Base-by-base conservation (phyloP, 192 early-diverging fungal species). In the Ramicandelaber brevisporus region DNA sequence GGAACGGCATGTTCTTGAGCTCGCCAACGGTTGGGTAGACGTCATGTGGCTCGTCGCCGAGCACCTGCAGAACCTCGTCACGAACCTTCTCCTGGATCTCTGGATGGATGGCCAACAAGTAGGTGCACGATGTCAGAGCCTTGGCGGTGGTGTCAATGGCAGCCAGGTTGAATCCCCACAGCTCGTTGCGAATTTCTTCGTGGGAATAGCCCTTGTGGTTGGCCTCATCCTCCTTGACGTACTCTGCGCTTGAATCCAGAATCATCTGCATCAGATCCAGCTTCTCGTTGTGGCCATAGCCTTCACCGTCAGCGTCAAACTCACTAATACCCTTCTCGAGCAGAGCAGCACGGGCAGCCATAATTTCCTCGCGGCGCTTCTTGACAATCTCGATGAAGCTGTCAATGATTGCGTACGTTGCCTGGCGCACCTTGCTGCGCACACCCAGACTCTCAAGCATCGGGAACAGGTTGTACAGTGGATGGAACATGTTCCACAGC, bases 81-180 rank as follows among this genome's bases (percentile, higher is more conserved):
- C 68, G 51, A 7, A 59, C 64, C 29, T 53, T 65, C 12, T 46
- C 20, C 41, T 71, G 64, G 16, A 67, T 48, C 2, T 62, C 50
- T 2, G 43, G 51, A 22, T 40, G 21, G 18, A 46, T 43, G 10
- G 54, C 49, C 29, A 58, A 38, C 34, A 47, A 45, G 30, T 53
- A 29, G 47, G 59, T 50, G 23, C 44, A 46, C 26, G 53, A 59
- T 0, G 59, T 38, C 27, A 71, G 50, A 24, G 62, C 44, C 30
- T 51, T 57, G 14, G 65, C 57, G 2, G 59, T 68, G 14, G 59
- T 68, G 31, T 68, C 62, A 21, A 63, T 53, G 24, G 61, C 63
- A 9, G 57, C 63, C 17, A 59, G 38, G 16, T 62, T 65, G 37
- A 65, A 65, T 26, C 58, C 42, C 2, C 45, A 40, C 14, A 56